These are phyloP conservation scores for Grigorovia humatica DNA, from an alignment of 805 yeast genomes.

Conservation along the genomic window DNA sequence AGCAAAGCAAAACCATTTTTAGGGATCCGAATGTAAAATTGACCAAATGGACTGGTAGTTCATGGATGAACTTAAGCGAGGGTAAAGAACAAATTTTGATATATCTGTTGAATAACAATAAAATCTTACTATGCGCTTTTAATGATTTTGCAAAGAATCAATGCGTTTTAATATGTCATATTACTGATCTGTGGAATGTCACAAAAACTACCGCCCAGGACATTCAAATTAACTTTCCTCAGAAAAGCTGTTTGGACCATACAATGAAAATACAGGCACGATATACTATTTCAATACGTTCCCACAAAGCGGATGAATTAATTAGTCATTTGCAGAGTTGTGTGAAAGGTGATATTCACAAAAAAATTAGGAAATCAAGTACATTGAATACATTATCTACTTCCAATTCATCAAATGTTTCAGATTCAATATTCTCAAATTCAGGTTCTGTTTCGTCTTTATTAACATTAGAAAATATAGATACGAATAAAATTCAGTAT, in stretches of 20 bases:
- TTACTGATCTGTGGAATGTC: conserved; percentile 16
- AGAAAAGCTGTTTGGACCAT: conserved; percentile 7
- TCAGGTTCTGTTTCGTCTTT: conserved; percentile 6
- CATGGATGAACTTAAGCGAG: conserved; percentile 16
- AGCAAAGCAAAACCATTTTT: conserved; percentile 5
- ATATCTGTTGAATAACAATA: conserved; percentile 3
- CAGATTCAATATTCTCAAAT: conserved; percentile 5
- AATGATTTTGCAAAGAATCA: conserved; percentile 5
- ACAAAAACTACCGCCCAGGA: conserved; percentile 25
- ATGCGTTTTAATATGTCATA: conserved; percentile 10
- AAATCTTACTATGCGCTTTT: conserved; percentile 8
- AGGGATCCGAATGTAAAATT: conserved; percentile 11
- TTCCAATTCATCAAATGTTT: conserved; percentile 13
- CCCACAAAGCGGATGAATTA: conserved; percentile 13
- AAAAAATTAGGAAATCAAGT: conserved; percentile 13
- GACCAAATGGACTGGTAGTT: conserved; percentile 18
- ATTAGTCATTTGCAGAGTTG: conserved; percentile 16
- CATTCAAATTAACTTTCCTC: conserved; percentile 19
- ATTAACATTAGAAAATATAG: neutral
- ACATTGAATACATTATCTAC: conserved; percentile 22
- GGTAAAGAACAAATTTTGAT: conserved; percentile 6
- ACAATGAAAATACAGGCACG: neutral
- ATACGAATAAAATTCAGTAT: neutral
- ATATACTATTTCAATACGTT: conserved; percentile 18
- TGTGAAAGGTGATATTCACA: conserved; percentile 11